Percentiles rank a stretch among this genome's conserved stretches.
Evolutionary conservation across 768 basidiomycete species (phyloP).

Genomic region (Tulasnella sp.): DNA sequence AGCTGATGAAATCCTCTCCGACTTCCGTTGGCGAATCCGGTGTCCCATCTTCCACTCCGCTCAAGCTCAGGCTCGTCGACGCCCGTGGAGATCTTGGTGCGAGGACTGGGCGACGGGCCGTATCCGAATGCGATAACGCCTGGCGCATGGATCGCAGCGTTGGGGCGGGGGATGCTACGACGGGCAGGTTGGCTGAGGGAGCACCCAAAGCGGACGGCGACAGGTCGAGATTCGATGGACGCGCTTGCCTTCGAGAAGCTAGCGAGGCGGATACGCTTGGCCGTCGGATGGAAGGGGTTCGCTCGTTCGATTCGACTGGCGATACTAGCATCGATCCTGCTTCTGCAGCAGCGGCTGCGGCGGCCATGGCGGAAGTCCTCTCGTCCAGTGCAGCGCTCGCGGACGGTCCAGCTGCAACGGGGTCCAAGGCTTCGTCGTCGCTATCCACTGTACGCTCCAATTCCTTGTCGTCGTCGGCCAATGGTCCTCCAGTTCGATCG

Average conservation of each 20-base stretch:
- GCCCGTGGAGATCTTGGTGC: constrained; percentile 22
- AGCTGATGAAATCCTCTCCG: constrained; percentile 30
- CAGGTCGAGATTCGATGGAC: neutral
- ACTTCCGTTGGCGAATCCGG: constrained; percentile 26
- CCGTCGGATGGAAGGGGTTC: neutral
- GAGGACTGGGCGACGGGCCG: neutral
- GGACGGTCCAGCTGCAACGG: constrained; percentile 68
- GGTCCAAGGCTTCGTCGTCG: constrained; percentile 85
- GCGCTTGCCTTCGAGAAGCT: neutral
- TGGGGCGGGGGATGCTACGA: neutral
- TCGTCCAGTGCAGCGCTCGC: neutral
- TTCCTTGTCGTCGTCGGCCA: constrained; percentile 47
- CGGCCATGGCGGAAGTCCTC: neutral
- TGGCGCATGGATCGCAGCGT: neutral
- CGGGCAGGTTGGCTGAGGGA: neutral
- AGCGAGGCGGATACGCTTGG: neutral
- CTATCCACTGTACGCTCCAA: constrained; percentile 73
- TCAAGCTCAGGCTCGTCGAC: constrained; percentile 28
- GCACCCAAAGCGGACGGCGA: neutral
- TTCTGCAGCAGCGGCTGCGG: neutral
- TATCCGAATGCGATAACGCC: neutral
- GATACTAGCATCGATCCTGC: neutral
- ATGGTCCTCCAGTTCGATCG: constrained; percentile 4
- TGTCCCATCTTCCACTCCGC: constrained; percentile 20
- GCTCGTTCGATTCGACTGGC: neutral